Evolutionary conservation across 352 stramenopile species (phyloP).

Genomic region (Phytophthora agathidicida): DNA sequence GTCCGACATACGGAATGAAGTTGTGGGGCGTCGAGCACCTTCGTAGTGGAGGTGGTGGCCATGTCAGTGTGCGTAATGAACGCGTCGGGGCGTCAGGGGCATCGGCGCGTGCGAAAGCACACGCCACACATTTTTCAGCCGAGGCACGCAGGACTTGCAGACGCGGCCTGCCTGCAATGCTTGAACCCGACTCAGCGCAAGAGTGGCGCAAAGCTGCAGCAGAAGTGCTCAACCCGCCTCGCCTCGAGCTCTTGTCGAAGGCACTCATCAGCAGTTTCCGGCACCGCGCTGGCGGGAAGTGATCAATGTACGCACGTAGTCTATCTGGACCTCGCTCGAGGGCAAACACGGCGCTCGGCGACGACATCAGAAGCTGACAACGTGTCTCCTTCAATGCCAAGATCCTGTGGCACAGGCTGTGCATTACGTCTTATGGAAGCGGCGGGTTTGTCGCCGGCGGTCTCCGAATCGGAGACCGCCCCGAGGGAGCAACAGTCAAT

Average conservation of each 20-base stretch:
- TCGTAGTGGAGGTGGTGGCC: no score
- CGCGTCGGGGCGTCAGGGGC: no score
- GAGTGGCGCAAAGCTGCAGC: neutral
- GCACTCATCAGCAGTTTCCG: conserved; percentile 8
- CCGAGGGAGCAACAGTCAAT: no score
- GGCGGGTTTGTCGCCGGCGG: no score
- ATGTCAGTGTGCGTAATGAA: no score
- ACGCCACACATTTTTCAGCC: conserved; percentile 5
- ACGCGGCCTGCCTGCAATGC: neutral
- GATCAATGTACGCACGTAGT: neutral
- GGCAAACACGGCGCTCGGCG: neutral
- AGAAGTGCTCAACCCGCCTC: neutral
- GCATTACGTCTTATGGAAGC: no score
- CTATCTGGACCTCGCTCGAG: conserved; percentile 1
- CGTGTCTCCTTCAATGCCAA: no score
- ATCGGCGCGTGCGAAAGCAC: no score
- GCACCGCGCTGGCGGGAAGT: neutral
- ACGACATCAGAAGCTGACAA: conserved; percentile 22
- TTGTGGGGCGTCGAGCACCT: conserved; percentile 4
- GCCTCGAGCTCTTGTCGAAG: no score
- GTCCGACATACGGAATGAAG: conserved; percentile 8
- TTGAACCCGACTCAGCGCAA: neutral
- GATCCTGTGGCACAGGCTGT: no score
- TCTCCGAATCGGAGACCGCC: neutral
- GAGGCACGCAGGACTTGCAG: neutral